Percentiles rank a stretch among this genome's conserved stretches.
Conservation (phyloP, 352 stramenopile genomes). For the Phytopythium litorale region DNA sequence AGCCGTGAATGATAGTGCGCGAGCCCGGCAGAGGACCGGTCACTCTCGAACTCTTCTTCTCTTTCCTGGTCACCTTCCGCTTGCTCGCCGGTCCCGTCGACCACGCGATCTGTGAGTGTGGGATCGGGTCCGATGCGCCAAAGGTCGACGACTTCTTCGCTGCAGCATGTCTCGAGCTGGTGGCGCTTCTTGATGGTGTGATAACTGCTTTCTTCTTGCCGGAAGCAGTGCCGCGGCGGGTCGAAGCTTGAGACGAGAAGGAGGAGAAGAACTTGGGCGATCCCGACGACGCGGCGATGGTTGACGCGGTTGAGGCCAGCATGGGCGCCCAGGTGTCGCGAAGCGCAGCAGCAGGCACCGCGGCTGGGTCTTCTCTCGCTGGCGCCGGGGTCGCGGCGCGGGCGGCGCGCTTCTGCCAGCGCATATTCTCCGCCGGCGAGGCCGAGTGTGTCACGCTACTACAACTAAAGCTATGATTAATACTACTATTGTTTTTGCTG, state of each 20-base stretch:
- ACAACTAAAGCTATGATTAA: constrained; percentile 25
- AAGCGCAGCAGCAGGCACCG: neutral
- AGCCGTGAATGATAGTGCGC: neutral
- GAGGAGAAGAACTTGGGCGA: constrained; percentile 24
- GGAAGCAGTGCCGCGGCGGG: constrained; percentile 6
- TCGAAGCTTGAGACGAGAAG: constrained; percentile 7
- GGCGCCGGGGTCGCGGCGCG: constrained; percentile 8
- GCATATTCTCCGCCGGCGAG: constrained; percentile 23
- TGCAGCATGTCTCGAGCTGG: constrained; percentile 6
- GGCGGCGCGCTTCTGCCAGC: constrained; percentile 44
- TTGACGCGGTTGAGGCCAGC: constrained; percentile 10
- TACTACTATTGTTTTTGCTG: constrained; percentile 14
- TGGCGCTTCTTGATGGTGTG: neutral
- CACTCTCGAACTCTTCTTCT: constrained; percentile 32
- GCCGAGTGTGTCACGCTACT: constrained; percentile 14
- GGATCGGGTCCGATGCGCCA: constrained; percentile 12
- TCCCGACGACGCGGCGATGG: constrained; percentile 4
- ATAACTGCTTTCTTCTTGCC: constrained; percentile 24
- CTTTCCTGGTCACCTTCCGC: constrained; percentile 24
- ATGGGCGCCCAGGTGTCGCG: constrained; percentile 10
- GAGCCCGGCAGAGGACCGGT: neutral
- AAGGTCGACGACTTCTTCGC: constrained; percentile 25
- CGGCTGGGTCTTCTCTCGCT: constrained; percentile 9
- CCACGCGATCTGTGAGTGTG: constrained; percentile 25
- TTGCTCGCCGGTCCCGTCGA: constrained; percentile 29